phyloP scores from a whole-genome alignment of 2,329 filamentous ascomycete species.

The Lecanosticta acicola region DNA sequence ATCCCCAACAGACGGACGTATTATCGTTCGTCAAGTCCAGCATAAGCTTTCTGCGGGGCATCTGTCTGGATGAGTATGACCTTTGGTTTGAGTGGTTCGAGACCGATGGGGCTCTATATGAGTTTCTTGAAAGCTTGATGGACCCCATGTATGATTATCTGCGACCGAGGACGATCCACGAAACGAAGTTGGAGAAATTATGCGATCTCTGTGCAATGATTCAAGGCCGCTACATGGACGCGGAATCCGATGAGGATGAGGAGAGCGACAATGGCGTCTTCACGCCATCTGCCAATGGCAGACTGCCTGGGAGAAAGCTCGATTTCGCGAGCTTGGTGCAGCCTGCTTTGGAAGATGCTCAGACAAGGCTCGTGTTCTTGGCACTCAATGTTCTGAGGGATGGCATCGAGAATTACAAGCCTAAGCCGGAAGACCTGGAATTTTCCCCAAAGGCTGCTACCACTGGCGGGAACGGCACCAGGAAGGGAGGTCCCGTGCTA shows the following conservation, averaged over 20 bases:
- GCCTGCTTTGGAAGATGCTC: conserved; percentile 61
- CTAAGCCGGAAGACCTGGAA: conserved; percentile 59
- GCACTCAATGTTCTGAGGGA: conserved; percentile 58
- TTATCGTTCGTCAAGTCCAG: conserved; percentile 59
- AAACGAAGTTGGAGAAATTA: conserved; percentile 60
- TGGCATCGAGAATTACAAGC: conserved; percentile 61
- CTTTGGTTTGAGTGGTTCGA: conserved; percentile 64
- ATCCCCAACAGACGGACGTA: conserved; percentile 58
- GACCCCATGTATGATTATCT: conserved; percentile 64
- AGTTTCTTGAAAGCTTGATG: conserved; percentile 61
- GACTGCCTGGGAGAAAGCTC: conserved; percentile 34
- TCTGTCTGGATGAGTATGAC: conserved; percentile 63
- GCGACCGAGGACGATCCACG: conserved; percentile 59
- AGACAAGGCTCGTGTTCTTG: conserved; percentile 61
- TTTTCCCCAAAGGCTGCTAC: conserved; percentile 47
- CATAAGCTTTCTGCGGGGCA: conserved; percentile 59
- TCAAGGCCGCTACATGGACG: conserved; percentile 59
- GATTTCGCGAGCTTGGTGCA: conserved; percentile 60
- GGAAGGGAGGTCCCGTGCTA: conserved; percentile 38
- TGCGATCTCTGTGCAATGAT: conserved; percentile 62
- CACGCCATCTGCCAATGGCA: conserved; percentile 18
- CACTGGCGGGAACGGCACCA: conserved; percentile 24
- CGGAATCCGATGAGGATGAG: conserved; percentile 46
- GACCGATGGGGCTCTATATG: conserved; percentile 56
- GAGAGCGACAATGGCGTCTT: conserved; percentile 34